phyloP scores from a whole-genome alignment of 2,329 filamentous ascomycete species.

The Grosmannia penicillata region DNA sequence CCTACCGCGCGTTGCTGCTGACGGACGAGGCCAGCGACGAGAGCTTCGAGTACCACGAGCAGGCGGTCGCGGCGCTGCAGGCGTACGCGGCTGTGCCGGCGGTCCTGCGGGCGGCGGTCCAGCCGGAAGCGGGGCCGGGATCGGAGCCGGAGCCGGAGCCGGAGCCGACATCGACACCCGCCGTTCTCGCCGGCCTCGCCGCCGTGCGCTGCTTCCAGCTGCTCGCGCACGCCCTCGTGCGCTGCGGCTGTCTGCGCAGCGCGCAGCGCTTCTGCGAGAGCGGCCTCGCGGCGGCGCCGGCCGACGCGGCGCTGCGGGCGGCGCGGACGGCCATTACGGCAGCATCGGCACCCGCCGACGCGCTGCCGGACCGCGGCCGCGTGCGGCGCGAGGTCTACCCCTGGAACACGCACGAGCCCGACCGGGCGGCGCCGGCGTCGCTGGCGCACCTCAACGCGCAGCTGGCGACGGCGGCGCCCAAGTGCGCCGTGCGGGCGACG shows the following conservation, averaged over 20 bases:
- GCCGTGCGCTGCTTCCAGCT: conserved; percentile 46
- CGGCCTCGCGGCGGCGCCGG: conserved; percentile 39
- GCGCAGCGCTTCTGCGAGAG: conserved; percentile 50
- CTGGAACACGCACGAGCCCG: conserved; percentile 53
- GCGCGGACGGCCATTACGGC: conserved; percentile 35
- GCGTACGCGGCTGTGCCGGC: conserved; percentile 13
- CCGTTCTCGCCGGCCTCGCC: conserved; percentile 28
- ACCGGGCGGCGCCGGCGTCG: conserved; percentile 55
- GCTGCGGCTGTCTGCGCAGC: conserved; percentile 55
- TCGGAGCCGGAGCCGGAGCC: conserved; percentile 18
- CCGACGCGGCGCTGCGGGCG: conserved; percentile 39
- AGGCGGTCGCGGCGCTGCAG: conserved; percentile 39
- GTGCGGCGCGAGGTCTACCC: conserved; percentile 59
- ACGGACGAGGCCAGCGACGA: conserved; percentile 69
- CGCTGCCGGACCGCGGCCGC: conserved; percentile 53
- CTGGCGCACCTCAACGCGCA: conserved; percentile 57
- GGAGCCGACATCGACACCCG: conserved; percentile 6
- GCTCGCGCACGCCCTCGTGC: conserved; percentile 39
- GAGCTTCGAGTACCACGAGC: conserved; percentile 67
- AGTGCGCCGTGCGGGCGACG: conserved; percentile 64
- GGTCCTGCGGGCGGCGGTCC: not conserved
- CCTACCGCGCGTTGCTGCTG: conserved; percentile 78
- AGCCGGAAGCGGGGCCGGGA: conserved; percentile 11
- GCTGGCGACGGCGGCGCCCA: conserved; percentile 57
- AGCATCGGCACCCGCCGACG: conserved; percentile 20